Evolutionary conservation across 495 filamentous ascomycete species (phyloP).

Genomic region (Cryomyces minteri): DNA sequence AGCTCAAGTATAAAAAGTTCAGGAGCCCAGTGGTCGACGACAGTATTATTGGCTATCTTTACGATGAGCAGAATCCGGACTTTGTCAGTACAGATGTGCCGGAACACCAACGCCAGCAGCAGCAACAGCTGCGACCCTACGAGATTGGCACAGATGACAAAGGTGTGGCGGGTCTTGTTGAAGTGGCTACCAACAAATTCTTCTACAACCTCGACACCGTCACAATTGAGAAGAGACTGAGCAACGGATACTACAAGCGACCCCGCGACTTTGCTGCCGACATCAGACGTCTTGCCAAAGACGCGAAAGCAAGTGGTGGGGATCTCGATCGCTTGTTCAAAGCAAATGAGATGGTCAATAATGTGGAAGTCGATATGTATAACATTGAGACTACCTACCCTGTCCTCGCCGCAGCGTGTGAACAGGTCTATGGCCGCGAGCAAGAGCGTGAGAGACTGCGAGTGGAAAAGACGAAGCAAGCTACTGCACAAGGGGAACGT

Average conservation of each 20-base stretch:
- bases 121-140: slow-evolving; percentile 42
- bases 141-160: slow-evolving; percentile 57
- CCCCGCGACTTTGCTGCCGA: slow-evolving; percentile 76
- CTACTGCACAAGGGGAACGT: slow-evolving; percentile 26
- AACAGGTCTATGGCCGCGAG: slow-evolving; percentile 59
- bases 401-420: slow-evolving; percentile 45
- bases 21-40: slow-evolving; percentile 60
- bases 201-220: slow-evolving; percentile 90
- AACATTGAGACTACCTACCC: slow-evolving; percentile 47
- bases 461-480: slow-evolving; percentile 30
- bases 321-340: slow-evolving; percentile 65
- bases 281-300: slow-evolving; percentile 63
- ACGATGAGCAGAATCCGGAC: slow-evolving; percentile 66
- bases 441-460: slow-evolving; percentile 30
- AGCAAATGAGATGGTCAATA: slow-evolving; percentile 75
- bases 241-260: slow-evolving; percentile 86
- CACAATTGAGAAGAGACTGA: slow-evolving; percentile 83
- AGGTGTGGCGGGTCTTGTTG: slow-evolving; percentile 49
- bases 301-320: slow-evolving; percentile 47
- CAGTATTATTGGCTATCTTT: slow-evolving; percentile 53
- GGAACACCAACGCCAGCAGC: slow-evolving; percentile 33
- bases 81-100: slow-evolving; percentile 59
- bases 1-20: slow-evolving; percentile 69
- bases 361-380: slow-evolving; percentile 79
- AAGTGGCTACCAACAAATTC: slow-evolving; percentile 56